These are phyloP conservation scores for Poterioochromonas sp. DNA, from an alignment of 352 stramenopile species.

Conservation along the genomic window DNA sequence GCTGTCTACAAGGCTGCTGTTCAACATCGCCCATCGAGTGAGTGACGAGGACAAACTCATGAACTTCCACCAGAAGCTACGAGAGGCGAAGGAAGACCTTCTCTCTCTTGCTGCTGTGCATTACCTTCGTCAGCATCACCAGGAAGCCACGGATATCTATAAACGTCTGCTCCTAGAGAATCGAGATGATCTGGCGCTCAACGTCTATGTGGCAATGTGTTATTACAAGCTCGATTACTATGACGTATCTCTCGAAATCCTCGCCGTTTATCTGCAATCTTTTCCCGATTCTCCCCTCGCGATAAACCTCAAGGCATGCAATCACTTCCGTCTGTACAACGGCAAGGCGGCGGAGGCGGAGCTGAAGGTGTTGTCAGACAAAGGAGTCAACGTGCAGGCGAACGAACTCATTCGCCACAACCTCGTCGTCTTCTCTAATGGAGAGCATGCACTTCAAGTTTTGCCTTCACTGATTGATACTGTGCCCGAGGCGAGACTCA, in stretches of 20 bases:
- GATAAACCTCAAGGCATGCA: constrained; percentile 93
- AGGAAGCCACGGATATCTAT: constrained; percentile 90
- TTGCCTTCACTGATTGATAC: constrained; percentile 78
- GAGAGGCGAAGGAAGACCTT: constrained; percentile 80
- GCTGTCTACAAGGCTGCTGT: constrained; percentile 82
- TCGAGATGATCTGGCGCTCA: constrained; percentile 85
- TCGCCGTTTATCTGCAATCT: constrained; percentile 83
- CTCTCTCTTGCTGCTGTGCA: constrained; percentile 89
- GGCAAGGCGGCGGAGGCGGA: constrained; percentile 85
- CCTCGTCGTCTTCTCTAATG: constrained; percentile 86
- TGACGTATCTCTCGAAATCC: constrained; percentile 89
- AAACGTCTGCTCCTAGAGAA: constrained; percentile 86
- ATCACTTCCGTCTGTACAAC: constrained; percentile 92
- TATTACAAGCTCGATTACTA: constrained; percentile 97
- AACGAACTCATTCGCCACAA: constrained; percentile 92
- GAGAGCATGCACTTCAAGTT: constrained; percentile 77
- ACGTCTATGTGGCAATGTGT: constrained; percentile 96
- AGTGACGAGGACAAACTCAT: constrained; percentile 84
- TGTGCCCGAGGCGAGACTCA: constrained; percentile 83
- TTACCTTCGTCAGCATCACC: constrained; percentile 84
- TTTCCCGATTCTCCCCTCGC: constrained; percentile 73
- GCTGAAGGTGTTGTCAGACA: constrained; percentile 59
- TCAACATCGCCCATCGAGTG: constrained; percentile 82
- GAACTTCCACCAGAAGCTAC: constrained; percentile 83
- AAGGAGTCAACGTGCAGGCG: constrained; percentile 46